Percentiles rank a stretch among this genome's conserved stretches.
These are phyloP conservation scores for Syzygium aromaticum DNA, from an alignment of 345 rosid genomes.

Conservation along the genomic window DNA sequence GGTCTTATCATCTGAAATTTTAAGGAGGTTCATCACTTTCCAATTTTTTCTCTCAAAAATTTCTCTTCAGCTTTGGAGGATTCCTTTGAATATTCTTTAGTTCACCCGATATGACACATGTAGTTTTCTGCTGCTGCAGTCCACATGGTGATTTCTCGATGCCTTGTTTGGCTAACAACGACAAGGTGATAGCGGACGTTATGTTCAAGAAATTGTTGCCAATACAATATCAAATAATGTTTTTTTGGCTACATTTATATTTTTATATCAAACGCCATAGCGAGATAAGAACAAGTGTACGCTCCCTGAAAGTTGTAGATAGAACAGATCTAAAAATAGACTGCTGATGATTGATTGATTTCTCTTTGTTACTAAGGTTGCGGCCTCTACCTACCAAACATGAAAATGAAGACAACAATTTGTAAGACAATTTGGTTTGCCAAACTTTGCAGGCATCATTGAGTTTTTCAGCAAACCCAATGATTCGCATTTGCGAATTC, in stretches of 20 bases:
- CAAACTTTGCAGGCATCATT: background rate
- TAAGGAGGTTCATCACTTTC: background rate
- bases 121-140: background rate
- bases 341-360: background rate
- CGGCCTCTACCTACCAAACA: background rate
- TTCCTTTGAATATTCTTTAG: background rate
- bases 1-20: background rate
- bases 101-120: background rate
- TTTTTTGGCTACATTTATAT: background rate
- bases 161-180: background rate
- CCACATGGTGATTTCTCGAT: background rate
- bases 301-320: background rate
- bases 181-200: background rate
- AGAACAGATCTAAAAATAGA: background rate
- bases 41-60: background rate
- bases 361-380: background rate
- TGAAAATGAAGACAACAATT: background rate
- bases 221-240: background rate
- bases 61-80: background rate
- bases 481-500: background rate
- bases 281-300: background rate
- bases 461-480: background rate
- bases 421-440: background rate
- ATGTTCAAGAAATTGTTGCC: background rate
- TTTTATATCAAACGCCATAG: background rate